A percentile compares a stretch with the other conserved stretches of the same genome.
Conservation (phyloP, 2,329 filamentous ascomycete genomes). For the Ilyonectria destructans region DNA sequence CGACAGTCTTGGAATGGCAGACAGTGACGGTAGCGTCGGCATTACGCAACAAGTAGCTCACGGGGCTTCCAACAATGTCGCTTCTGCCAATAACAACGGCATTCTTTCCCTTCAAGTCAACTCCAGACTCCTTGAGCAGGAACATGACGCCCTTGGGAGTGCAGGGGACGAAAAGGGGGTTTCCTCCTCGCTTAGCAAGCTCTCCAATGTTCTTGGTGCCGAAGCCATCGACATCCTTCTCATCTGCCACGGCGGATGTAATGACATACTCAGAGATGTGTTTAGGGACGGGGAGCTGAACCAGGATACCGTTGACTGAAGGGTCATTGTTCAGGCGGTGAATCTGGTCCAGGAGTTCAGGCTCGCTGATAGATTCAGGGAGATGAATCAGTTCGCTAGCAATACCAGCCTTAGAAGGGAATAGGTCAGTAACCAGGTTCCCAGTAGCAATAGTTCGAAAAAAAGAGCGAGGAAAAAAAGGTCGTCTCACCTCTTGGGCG, state of each 20-base stretch:
- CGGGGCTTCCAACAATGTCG: constrained; percentile 97
- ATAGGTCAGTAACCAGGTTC: constrained; percentile 5
- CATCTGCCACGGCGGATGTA: constrained; percentile 90
- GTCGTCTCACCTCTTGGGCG: constrained; percentile 82
- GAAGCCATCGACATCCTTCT: constrained; percentile 99
- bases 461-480: not conserved
- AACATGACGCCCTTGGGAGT: constrained; percentile 98
- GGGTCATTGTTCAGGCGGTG: constrained; percentile 89
- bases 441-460: constrained; percentile 19
- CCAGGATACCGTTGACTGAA: constrained; percentile 90
- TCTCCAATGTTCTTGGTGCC: constrained; percentile 96
- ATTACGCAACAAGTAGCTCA: constrained; percentile 95
- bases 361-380: constrained; percentile 84
- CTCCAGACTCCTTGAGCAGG: constrained; percentile 85
- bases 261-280: constrained; percentile 92
- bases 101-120: constrained; percentile 90
- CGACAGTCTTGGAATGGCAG: constrained; percentile 90
- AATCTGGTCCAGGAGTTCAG: constrained; percentile 89
- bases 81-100: constrained; percentile 95
- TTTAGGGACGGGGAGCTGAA: constrained; percentile 91
- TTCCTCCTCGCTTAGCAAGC: constrained; percentile 93
- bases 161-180: constrained; percentile 92
- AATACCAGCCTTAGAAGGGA: constrained; percentile 86
- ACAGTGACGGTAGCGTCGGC: constrained; percentile 97
- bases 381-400: constrained; percentile 89